Evolutionary conservation across 2,329 filamentous ascomycete genomes (phyloP), one percentile per base, ranked within the genome.

Genomic region (Ophiognomonia clavigignenti-juglandacearum): DNA sequence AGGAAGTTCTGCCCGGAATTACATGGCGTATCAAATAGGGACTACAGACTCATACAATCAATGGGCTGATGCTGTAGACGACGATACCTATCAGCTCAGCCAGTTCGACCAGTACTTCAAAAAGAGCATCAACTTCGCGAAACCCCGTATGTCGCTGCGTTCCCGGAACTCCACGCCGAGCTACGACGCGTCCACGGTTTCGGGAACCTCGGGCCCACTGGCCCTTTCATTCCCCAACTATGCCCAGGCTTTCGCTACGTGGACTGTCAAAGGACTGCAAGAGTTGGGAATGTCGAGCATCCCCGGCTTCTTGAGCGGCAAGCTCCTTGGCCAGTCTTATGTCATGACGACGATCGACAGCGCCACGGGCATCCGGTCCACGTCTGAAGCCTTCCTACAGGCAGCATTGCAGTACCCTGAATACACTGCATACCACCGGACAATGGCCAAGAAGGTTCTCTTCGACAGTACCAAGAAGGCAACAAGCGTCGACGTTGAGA

Each of bases 1-100:
- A 10, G 45, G 45, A 6, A 39, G 19, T 3, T 31, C 22, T 18
- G 47, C 41, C 2, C 26, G 40, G 2, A 49, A 49, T 24, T 44
- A 26, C 41, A 49, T 49, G 47, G 22, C 16, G 4, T 49, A 49
- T 24, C 46, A 43, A 37, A 38, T 14, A 7, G 26, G 26, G 7
- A 29, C 26, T 13, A 13, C 26, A 5, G 35, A 19, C 7, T 24
- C 24, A n/a, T 32, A 40, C 16, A 34, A 40, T 35, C 14, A 23
- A 40, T 29, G 26, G 26, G 46, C 46, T 4, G 40, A 44, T 5
- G 35, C 34, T 3, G 40, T 43, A 14, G 23, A 22, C 16, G 27
- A 18, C 18, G 27, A 34, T 29, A 20, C 7, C 13, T 49, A 49
- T 22, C 27, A 8, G 4, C 44, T 44, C 19, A 36, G 40, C 8